Evolutionary conservation across 306 rosid species (phyloP).

Genomic region (Vachellia collinsii): DNA sequence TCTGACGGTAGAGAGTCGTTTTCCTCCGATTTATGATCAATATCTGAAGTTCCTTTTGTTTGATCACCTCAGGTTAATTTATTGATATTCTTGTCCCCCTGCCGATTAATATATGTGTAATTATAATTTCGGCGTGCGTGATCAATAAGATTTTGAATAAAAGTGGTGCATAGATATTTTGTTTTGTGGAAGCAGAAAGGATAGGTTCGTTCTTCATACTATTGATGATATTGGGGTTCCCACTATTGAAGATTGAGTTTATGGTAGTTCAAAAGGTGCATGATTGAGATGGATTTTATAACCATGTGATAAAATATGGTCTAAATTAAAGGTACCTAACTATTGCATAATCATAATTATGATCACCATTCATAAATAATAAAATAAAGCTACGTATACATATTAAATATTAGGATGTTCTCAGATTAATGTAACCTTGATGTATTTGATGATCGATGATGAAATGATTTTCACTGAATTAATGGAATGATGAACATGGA

Average conservation of each 20-base stretch:
- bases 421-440: no score
- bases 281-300: no score
- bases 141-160: background rate
- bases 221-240: constrained; percentile 21
- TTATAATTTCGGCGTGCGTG: background rate
- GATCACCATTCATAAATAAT: no score
- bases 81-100: background rate
- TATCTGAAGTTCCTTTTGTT: constrained; percentile 16
- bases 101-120: background rate
- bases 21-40: constrained; percentile 24
- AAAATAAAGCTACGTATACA: no score
- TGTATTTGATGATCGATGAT: no score
- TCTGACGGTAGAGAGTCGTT: constrained; percentile 29
- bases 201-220: constrained; percentile 11
- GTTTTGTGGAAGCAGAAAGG: background rate
- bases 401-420: no score
- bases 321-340: no score
- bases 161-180: background rate
- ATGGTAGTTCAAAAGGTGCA: no score
- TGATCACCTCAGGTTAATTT: constrained; percentile 8
- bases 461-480: no score
- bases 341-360: no score
- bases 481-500: no score
- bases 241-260: background rate
- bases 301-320: no score